phyloP scores from a whole-genome alignment of 164 flowering plant species.

The Protea cynaroides region DNA sequence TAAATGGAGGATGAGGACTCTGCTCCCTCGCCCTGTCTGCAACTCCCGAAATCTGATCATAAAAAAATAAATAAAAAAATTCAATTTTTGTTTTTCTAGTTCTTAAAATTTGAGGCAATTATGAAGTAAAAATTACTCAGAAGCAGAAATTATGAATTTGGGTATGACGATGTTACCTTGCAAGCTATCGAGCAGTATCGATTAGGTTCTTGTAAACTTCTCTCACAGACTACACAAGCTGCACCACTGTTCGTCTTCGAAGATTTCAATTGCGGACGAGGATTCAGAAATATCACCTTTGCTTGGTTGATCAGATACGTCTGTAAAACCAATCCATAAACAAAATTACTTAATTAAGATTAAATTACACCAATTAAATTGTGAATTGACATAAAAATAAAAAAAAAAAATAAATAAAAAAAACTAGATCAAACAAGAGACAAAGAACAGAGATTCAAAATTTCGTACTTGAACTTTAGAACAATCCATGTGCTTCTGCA shows the following conservation, averaged over 20 bases:
- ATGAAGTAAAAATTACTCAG: too few relatives aligned
- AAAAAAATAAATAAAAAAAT: too few relatives aligned
- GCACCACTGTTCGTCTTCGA: conserved; percentile 40
- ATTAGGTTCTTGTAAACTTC: conserved; percentile 51
- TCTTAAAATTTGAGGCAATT: too few relatives aligned
- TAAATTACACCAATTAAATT: background rate
- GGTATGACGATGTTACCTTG: conserved; percentile 36
- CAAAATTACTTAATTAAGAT: background rate
- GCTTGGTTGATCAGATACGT: conserved; percentile 61
- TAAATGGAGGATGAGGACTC: background rate
- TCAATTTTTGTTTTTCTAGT: too few relatives aligned
- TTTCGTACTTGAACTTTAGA: conserved; percentile 51
- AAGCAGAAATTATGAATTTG: too few relatives aligned
- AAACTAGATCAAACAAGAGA: too few relatives aligned
- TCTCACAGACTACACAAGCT: conserved; percentile 50
- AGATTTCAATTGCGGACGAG: conserved; percentile 43
- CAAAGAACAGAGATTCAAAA: background rate
- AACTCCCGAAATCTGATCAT: conserved; percentile 8
- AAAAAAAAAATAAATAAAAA: too few relatives aligned
- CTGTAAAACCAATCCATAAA: conserved; percentile 21
- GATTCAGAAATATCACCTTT: conserved; percentile 64
- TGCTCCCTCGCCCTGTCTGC: background rate
- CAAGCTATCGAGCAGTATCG: conserved; percentile 71
- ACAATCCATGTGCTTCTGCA: conserved; percentile 58
- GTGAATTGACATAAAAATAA: background rate